Conservation (phyloP, 108 stramenopile species). For the Pseudonitzschia multistriata region DNA sequence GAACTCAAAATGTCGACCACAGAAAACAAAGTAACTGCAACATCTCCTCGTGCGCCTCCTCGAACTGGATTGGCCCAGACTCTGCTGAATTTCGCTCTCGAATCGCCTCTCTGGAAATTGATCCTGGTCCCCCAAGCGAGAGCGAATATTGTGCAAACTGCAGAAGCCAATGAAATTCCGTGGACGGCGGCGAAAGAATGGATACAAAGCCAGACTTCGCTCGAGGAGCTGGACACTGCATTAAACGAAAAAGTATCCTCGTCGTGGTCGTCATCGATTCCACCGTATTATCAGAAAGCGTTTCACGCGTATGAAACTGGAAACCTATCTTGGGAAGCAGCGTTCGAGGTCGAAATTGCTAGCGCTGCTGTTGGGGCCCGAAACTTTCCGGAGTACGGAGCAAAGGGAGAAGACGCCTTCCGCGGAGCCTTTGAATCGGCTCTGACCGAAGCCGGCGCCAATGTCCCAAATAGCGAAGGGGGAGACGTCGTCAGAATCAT, state of each 20-base stretch:
- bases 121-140: conserved; percentile 77
- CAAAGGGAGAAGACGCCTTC: conserved; percentile 72
- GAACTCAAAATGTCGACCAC: neutral
- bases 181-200: conserved; percentile 58
- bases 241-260: neutral
- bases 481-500: conserved; percentile 37
- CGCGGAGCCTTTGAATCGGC: conserved; percentile 67
- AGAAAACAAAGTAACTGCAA: neutral
- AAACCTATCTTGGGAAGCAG: conserved; percentile 75
- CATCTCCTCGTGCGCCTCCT: conserved; percentile 31
- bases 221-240: neutral
- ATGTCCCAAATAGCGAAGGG: conserved; percentile 12
- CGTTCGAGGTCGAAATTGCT: conserved; percentile 77
- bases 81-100: conserved; percentile 54
- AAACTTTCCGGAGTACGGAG: conserved; percentile 70
- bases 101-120: conserved; percentile 70
- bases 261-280: conserved; percentile 14
- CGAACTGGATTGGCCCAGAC: conserved; percentile 60
- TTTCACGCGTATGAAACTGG: conserved; percentile 82
- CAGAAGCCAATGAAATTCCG: conserved; percentile 72
- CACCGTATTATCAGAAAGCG: conserved; percentile 47
- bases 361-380: conserved; percentile 68
- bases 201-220: conserved; percentile 30
- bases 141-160: conserved; percentile 67
- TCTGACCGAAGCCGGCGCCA: conserved; percentile 52